Conservation (phyloP, 2,329 filamentous ascomycete genomes). For the Sphaerostilbella broomeana region DNA sequence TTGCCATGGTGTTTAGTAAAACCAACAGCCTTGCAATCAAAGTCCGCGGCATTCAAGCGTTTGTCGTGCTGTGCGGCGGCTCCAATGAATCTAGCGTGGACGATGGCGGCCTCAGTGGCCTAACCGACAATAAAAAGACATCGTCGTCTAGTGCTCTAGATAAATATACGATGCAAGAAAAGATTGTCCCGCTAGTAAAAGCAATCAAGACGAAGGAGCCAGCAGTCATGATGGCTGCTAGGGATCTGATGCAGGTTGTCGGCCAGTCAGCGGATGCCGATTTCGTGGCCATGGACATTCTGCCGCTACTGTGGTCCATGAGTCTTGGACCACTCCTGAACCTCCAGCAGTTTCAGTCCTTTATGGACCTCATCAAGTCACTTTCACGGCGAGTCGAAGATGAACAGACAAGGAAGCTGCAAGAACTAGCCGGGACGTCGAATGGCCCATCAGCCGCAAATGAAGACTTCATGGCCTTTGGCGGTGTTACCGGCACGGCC, state of each 20-base stretch:
- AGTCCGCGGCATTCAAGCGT: conserved; percentile 82
- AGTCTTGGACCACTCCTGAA: conserved; percentile 84
- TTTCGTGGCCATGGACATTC: conserved; percentile 83
- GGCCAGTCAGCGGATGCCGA: conserved; percentile 78
- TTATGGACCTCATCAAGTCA: conserved; percentile 81
- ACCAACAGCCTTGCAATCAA: conserved; percentile 95
- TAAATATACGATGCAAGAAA: conserved; percentile 98
- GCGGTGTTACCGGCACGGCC: conserved; percentile 55
- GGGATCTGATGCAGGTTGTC: conserved; percentile 78
- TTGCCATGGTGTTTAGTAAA: conserved; percentile 83
- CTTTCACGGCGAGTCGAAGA: conserved; percentile 76
- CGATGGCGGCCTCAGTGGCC: conserved; percentile 69
- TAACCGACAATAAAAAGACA: conserved; percentile 52
- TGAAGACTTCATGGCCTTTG: conserved; percentile 66
- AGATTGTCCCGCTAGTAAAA: conserved; percentile 83
- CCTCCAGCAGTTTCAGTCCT: conserved; percentile 78
- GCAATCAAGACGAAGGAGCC: conserved; percentile 97
- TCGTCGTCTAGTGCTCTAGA: conserved; percentile 75
- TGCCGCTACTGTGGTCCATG: conserved; percentile 89
- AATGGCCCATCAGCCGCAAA: conserved; percentile 42
- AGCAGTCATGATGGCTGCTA: conserved; percentile 89
- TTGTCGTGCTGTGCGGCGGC: conserved; percentile 83
- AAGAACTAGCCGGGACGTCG: conserved; percentile 64
- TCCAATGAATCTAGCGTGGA: conserved; percentile 43
- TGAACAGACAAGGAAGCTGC: conserved; percentile 82